Conservation (phyloP, 805 yeast genomes). For the Candida sanyiensis region DNA sequence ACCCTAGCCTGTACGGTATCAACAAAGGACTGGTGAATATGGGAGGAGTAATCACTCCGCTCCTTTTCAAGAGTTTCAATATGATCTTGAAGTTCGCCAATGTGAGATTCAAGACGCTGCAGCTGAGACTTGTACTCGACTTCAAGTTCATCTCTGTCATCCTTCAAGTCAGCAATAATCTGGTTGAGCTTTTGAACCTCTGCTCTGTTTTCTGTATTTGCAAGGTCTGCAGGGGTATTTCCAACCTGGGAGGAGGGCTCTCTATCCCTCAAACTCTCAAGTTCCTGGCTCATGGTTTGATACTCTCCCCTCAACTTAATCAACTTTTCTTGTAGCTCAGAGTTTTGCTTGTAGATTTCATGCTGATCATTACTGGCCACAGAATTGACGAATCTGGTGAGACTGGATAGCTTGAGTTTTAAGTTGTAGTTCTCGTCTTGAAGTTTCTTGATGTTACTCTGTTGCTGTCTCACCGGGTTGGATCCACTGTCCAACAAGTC, state of each 20-base stretch:
- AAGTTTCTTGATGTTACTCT: slow-evolving; percentile 27
- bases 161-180: slow-evolving; percentile 1
- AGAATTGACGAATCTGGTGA: slow-evolving; percentile 34
- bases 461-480: slow-evolving; percentile 29
- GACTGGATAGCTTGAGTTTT: slow-evolving; percentile 38
- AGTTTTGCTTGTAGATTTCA: slow-evolving; percentile 33
- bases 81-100: slow-evolving; percentile 13
- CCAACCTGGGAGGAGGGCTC: too few species aligned
- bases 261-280: slow-evolving; percentile 7
- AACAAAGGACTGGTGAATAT: slow-evolving; percentile 1
- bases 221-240: not conserved
- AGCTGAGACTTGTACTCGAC: not conserved
- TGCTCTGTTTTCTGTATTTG: too few species aligned
- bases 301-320: slow-evolving; percentile 22
- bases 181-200: slow-evolving; percentile 11
- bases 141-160: slow-evolving; percentile 3
- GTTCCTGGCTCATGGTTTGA: slow-evolving; percentile 3
- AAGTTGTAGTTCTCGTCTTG: slow-evolving; percentile 39
- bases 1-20: slow-evolving; percentile 16
- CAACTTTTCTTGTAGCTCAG: slow-evolving; percentile 26
- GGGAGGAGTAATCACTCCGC: slow-evolving; percentile 5
- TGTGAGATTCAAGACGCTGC: slow-evolving; percentile 1
- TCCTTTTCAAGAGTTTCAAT: slow-evolving; percentile 7
- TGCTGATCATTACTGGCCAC: slow-evolving; percentile 34
- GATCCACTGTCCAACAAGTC: slow-evolving; percentile 23